Conservation (phyloP, 73 alveolate species). For the Paramecium caudatum region DNA sequence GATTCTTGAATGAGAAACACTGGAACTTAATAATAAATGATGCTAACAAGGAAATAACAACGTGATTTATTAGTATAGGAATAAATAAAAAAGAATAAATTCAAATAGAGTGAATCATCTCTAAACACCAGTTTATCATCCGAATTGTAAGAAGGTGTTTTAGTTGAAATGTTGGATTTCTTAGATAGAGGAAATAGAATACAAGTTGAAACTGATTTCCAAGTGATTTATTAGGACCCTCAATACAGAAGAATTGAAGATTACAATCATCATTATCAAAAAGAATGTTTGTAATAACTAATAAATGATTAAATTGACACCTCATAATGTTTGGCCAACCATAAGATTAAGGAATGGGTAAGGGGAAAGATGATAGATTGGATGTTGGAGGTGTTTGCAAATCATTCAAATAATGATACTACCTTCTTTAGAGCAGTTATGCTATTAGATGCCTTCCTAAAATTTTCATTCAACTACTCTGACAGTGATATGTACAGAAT, state of each 20-base stretch:
- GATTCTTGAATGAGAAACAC: too few relatives aligned
- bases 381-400: slow-evolving; percentile 55
- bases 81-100: background rate
- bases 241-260: slow-evolving; percentile 21
- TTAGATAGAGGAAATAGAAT: background rate
- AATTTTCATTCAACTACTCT: background rate
- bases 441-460: slow-evolving; percentile 43
- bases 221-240: background rate
- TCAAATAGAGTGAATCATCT: background rate
- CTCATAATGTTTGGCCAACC: slow-evolving; percentile 10
- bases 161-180: slow-evolving; percentile 3
- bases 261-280: background rate
- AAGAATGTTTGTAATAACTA: background rate
- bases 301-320: background rate
- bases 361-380: slow-evolving; percentile 64
- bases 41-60: background rate
- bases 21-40: too few relatives aligned
- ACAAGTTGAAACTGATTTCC: background rate
- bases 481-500: slow-evolving; percentile 76
- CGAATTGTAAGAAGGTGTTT: background rate
- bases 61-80: background rate
- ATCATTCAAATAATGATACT: background rate
- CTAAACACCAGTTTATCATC: background rate
- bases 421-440: slow-evolving; percentile 49
- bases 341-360: background rate